These are phyloP conservation scores for Rhodomyrtus tomentosa DNA, from an alignment of 345 rosid species.

Conservation along the genomic window DNA sequence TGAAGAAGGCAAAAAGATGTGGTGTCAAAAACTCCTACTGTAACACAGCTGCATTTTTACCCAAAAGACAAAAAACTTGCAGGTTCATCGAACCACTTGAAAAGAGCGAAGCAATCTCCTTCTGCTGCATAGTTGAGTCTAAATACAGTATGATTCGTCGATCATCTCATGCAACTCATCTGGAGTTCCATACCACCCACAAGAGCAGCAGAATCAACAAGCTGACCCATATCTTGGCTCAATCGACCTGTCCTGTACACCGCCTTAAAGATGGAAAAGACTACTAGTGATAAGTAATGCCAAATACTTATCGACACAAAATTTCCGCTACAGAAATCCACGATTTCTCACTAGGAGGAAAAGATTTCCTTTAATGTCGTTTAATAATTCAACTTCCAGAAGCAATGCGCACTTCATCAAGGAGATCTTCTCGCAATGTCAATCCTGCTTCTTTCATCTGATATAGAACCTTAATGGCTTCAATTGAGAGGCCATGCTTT, in stretches of 20 bases:
- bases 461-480: slow-evolving; percentile 55
- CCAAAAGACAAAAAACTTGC: neutral
- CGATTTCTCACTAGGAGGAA: neutral
- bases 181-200: neutral
- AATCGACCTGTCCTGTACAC: neutral
- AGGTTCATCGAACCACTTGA: neutral
- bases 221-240: neutral
- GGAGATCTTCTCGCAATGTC: slow-evolving; percentile 18
- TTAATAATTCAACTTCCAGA: slow-evolving; percentile 5
- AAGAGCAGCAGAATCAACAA: neutral
- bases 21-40: neutral
- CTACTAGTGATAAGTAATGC: neutral
- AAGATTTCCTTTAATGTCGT: neutral
- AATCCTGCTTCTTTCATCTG: slow-evolving; percentile 49
- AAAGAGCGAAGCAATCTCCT: neutral
- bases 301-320: neutral
- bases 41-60: neutral
- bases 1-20: neutral
- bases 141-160: neutral
- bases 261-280: neutral
- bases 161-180: neutral
- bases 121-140: neutral
- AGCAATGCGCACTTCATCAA: slow-evolving; percentile 22
- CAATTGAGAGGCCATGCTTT: slow-evolving; percentile 31
- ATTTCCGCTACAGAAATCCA: neutral